Conservation (phyloP, 2,329 filamentous ascomycete species). For the Chalaropsis ovoidea region DNA sequence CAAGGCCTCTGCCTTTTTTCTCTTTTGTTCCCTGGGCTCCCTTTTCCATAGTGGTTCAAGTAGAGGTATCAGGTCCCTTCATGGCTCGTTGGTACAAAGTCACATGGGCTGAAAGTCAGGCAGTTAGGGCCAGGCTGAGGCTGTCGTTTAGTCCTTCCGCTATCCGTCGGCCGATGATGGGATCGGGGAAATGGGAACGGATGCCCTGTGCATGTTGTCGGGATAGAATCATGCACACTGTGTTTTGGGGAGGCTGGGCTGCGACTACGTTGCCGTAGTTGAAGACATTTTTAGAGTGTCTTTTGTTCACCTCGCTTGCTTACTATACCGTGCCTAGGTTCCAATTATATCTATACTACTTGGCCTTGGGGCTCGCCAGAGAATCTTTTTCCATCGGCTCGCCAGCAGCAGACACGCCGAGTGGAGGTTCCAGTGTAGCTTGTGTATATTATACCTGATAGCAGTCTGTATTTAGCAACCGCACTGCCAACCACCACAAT, state of each 20-base stretch:
- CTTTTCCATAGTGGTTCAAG: not conserved
- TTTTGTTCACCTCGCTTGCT: not conserved
- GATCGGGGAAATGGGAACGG: constrained; percentile 8
- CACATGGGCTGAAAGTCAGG: not conserved
- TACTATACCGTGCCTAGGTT: not conserved
- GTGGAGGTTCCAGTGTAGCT: too few species aligned
- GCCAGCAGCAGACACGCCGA: too few species aligned
- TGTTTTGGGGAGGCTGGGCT: not conserved
- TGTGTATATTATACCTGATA: not conserved
- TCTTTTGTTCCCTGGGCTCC: not conserved
- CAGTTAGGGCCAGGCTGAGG: not conserved
- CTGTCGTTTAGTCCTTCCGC: not conserved
- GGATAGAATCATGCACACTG: not conserved
- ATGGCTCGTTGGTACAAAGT: not conserved
- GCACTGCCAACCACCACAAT: not conserved
- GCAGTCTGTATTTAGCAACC: not conserved
- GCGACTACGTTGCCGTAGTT: not conserved
- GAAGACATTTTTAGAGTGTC: not conserved
- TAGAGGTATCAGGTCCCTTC: not conserved
- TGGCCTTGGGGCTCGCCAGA: not conserved
- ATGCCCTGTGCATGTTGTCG: not conserved
- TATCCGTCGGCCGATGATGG: not conserved
- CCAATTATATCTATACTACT: not conserved
- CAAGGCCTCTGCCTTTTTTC: not conserved
- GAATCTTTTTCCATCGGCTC: not conserved